phyloP scores from a whole-genome alignment of 805 yeast genomes.

The Myxozyma sirexii region DNA sequence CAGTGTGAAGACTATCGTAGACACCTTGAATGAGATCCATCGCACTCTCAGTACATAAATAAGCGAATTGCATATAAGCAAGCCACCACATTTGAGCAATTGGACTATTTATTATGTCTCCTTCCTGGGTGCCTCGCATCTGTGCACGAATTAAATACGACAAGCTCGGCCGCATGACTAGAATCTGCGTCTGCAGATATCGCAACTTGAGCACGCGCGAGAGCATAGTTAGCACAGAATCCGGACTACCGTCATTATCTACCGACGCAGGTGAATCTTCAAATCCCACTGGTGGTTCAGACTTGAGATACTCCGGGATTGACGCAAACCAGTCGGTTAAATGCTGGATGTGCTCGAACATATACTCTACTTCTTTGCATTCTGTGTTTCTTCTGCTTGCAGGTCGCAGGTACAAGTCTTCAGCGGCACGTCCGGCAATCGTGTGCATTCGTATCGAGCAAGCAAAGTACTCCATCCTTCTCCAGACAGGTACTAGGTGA shows the following conservation, averaged over 20 bases:
- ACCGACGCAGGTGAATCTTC: background rate
- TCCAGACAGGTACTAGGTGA: background rate
- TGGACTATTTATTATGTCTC: background rate
- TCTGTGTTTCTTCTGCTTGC: background rate
- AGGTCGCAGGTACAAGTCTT: background rate
- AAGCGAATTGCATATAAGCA: background rate
- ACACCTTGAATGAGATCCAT: background rate
- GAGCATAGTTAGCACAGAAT: background rate
- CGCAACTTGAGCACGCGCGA: background rate
- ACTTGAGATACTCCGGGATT: background rate
- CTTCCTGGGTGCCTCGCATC: background rate
- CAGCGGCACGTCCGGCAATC: background rate
- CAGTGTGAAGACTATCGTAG: background rate
- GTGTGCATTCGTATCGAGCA: background rate
- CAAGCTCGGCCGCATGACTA: slow-evolving; percentile 11
- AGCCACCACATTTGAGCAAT: background rate
- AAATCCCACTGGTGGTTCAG: background rate
- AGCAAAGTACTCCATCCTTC: background rate
- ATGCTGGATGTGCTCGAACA: background rate
- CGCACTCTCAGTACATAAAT: background rate
- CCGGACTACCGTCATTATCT: background rate
- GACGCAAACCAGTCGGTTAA: background rate
- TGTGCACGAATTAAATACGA: background rate
- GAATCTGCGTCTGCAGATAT: background rate
- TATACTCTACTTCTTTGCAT: background rate